Evolutionary conservation across 306 rosid species (phyloP), one percentile per base, ranked within the genome.

Genomic region (Datisca glomerata): DNA sequence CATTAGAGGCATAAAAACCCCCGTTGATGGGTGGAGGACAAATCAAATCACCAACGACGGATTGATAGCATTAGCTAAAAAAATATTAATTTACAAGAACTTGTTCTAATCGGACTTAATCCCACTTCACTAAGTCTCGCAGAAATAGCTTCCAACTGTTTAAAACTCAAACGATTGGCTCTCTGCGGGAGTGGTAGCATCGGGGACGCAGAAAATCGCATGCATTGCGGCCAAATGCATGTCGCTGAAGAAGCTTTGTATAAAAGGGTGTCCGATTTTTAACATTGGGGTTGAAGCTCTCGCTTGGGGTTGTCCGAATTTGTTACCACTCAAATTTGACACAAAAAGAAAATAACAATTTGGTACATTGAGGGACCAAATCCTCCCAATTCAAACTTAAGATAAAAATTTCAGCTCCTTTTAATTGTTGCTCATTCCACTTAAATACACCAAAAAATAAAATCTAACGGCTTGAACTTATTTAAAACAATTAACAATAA

Each of bases 21-120:
- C n/a, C n/a, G n/a, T n/a, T n/a, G n/a, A n/a, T n/a, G 96, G 87
- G 14, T 85, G 96, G 93, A 80, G 81, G 65, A 77, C 72, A 29
- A 64, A 80, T 36, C 62, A 74, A 46, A 85, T 80, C 17, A 81
- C 79, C 9, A 93, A 85, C 32, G 93, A 71, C 47, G 93, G 86
- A 53, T 61, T 85, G 55, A 41, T 74, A 20, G 66, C 81, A 32
- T 45, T 80, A 21, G 87, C 87, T 12, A 63, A 17, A 76, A 74
- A 45, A 73, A 79, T 21, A 40, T 39, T 15, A 71, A 76, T 12
- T 54, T 85, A 25, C 96, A 74, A 41, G 96, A 85, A 48, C 96
- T 85, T 65, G 86, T 74, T 25, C 55, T 85, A 53, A 80, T 85
- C 29, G 86, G 85, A 18, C 54, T 85, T 8, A 80, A 71, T 52